A percentile compares a stretch with the other conserved stretches of the same genome.
phyloP scores from a whole-genome alignment of 78 protist genomes.

The Reticulomyxa filosa region DNA sequence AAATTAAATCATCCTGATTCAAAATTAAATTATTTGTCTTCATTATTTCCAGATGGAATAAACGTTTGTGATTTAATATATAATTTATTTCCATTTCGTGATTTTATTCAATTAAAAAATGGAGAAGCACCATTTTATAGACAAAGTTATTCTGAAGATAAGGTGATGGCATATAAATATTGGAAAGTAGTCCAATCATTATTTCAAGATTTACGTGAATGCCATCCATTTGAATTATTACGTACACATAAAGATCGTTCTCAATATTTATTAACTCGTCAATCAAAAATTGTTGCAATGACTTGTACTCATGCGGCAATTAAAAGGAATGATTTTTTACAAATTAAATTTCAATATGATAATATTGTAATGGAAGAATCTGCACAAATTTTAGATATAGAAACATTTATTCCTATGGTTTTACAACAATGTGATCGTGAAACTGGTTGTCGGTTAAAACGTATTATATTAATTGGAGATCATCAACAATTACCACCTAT shows the following conservation, averaged over 20 bases:
- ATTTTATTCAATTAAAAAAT: no score
- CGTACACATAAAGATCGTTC: conserved; percentile 50
- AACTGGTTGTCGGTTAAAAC: conserved; percentile 47
- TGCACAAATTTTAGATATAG: conserved; percentile 64
- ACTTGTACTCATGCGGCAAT: conserved; percentile 92
- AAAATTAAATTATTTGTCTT: no score
- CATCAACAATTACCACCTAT: conserved; percentile 92
- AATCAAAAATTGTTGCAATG: conserved; percentile 77
- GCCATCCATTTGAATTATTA: conserved; percentile 67
- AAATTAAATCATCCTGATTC: no score
- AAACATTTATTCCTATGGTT: conserved; percentile 81
- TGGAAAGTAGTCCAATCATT: conserved; percentile 26
- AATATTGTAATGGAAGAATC: conserved; percentile 77
- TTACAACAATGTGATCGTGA: conserved; percentile 21
- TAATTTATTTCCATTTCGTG: no score
- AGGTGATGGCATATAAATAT: conserved; percentile 14
- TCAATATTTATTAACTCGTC: conserved; percentile 58
- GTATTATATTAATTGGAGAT: conserved; percentile 80
- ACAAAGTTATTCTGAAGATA: neutral
- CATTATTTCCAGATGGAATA: no score
- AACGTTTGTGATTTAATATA: no score
- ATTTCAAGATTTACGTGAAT: conserved; percentile 47
- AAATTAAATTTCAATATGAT: conserved; percentile 47
- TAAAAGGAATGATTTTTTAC: conserved; percentile 25
- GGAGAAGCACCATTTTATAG: no score